Percentiles rank a stretch among this genome's conserved stretches.
Evolutionary conservation across 352 stramenopile genomes (phyloP).

Genomic region (Globisporangium iwayamae): DNA sequence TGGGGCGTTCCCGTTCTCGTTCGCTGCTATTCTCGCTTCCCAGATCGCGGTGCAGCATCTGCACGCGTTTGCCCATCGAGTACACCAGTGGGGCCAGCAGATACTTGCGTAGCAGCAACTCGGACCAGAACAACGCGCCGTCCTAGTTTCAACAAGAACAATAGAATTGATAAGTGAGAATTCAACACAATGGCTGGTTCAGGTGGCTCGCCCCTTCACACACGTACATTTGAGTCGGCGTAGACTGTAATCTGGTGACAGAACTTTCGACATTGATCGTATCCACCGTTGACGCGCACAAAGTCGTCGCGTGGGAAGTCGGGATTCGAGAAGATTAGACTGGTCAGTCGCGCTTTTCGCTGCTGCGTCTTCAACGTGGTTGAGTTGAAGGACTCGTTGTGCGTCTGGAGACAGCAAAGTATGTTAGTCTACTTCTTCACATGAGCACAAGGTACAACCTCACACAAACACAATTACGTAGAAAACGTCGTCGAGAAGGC

Average conservation of each 20-base stretch:
- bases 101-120: slow-evolving; percentile 43
- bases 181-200: not conserved
- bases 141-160: slow-evolving; percentile 23
- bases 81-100: slow-evolving; percentile 42
- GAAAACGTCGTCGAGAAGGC: slow-evolving; percentile 27
- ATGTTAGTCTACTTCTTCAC: no score
- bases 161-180: not conserved
- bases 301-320: slow-evolving; percentile 77
- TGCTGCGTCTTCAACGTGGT: not conserved
- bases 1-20: not conserved
- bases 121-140: slow-evolving; percentile 69
- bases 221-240: slow-evolving; percentile 43
- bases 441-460: not conserved
- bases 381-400: not conserved
- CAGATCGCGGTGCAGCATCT: slow-evolving; percentile 44
- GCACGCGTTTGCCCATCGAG: slow-evolving; percentile 46
- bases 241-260: slow-evolving; percentile 72
- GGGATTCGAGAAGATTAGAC: slow-evolving; percentile 74
- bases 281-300: slow-evolving; percentile 45
- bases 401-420: no score
- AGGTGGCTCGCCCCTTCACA: not conserved
- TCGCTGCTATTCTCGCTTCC: not conserved
- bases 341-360: slow-evolving; percentile 27
- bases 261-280: slow-evolving; percentile 50
- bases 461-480: slow-evolving; percentile 9